Evolutionary conservation across 1,284 basidiomycete species (phyloP).

Genomic region (Trametes sp.): DNA sequence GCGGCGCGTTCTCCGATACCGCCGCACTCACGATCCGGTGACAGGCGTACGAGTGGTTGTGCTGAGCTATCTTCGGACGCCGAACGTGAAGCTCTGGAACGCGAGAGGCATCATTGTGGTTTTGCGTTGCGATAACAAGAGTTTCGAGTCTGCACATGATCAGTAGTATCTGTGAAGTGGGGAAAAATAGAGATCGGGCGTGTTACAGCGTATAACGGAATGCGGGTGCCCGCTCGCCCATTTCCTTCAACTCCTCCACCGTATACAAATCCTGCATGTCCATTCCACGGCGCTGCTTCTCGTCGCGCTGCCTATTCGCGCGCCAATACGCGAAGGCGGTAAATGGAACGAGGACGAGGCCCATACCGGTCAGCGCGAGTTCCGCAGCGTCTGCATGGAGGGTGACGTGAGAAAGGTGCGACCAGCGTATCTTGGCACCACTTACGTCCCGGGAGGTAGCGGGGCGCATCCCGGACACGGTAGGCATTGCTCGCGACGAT

Average conservation of each 20-base stretch:
- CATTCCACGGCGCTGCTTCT: neutral
- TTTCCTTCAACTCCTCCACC: constrained; percentile 50
- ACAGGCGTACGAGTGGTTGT: too few species aligned
- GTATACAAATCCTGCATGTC: neutral
- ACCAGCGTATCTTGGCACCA: constrained; percentile 11
- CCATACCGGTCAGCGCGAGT: neutral
- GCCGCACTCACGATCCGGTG: too few species aligned
- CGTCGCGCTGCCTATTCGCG: neutral
- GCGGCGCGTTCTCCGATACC: too few species aligned
- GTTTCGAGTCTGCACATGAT: too few species aligned
- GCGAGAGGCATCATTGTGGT: too few species aligned
- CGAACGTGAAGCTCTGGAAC: too few species aligned
- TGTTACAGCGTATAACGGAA: constrained; percentile 65
- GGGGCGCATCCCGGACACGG: constrained; percentile 62
- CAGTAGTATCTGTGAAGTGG: too few species aligned
- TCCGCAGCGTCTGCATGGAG: neutral
- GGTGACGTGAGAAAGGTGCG: neutral
- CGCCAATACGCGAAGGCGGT: neutral
- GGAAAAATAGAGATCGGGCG: neutral
- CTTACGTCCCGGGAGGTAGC: constrained; percentile 68
- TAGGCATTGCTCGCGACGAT: constrained; percentile 70
- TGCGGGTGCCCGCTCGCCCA: constrained; percentile 70
- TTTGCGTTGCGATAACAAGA: too few species aligned
- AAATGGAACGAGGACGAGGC: neutral
- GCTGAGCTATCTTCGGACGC: too few species aligned